Evolutionary conservation across 2,329 filamentous ascomycete genomes (phyloP), one percentile per base, ranked within the genome.

Genomic region (Ophiocordyceps sinensis): DNA sequence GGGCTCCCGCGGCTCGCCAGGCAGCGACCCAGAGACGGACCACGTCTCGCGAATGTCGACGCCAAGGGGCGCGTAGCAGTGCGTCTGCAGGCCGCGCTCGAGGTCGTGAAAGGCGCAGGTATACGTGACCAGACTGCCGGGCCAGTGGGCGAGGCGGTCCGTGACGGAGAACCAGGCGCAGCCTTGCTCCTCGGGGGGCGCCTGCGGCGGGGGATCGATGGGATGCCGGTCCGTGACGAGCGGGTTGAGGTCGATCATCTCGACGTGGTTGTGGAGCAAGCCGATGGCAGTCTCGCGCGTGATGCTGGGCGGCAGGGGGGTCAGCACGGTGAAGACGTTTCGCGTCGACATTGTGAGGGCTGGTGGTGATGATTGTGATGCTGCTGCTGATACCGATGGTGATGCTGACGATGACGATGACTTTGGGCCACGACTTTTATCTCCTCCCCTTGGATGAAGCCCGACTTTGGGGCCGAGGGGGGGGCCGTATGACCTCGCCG

Each of bases 241-340:
- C 1, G 86, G 86, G 59, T 93, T 94, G 43, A 94, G 67, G 55
- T 89, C 81, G 53, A 94, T 93, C 80, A 94, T 93, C 51, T 79
- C 79, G 39, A 71, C 59, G 61, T 93, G 85, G 58, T 82, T 72
- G 58, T 86, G 84, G 28, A 94, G 76, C 49, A 85, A 84, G 41
- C 75, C 69, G 47, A 93, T 58, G 35, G 85, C 84, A n/a, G 75
- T 71, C 49, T 81, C 70, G 41, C 85, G 75, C 38, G 76, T 68
- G 48, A 91, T 73, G 49, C 68, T 67, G 2, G 73, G 51, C 9
- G 87, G 86, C 28, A 94, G 70, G 15, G 85, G 82, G 26, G 84
- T 91, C 50, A 88, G 77, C 37, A 76, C 82, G 32, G 84, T 91
- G 64, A 88, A 86, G 28, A 77, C 68, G 14, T 72, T 76, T 47